Conservation (phyloP, 1,139 yeast genomes). For the Sugiyamaella castrensis region DNA sequence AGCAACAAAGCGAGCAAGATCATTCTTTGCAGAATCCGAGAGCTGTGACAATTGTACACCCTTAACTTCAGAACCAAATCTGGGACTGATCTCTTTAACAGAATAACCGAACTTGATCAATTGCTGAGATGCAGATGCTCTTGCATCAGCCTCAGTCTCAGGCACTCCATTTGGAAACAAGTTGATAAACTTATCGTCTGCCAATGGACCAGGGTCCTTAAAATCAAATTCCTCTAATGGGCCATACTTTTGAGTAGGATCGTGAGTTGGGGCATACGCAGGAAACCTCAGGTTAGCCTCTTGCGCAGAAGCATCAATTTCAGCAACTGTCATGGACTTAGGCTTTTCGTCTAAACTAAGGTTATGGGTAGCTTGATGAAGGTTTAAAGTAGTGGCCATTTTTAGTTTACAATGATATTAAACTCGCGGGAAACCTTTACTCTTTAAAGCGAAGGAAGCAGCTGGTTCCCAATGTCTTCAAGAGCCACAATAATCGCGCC, state of each 20-base stretch:
- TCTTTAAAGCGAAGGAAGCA: too few species aligned
- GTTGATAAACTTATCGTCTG: constrained; percentile 34
- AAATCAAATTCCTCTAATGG: constrained; percentile 40
- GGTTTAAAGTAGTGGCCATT: too few species aligned
- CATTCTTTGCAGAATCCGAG: constrained; percentile 53
- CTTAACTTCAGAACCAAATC: constrained; percentile 57
- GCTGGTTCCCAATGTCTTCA: too few species aligned
- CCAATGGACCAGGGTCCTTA: constrained; percentile 38
- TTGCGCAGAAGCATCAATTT: too few species aligned
- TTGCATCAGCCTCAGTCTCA: constrained; percentile 13
- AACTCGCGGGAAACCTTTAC: too few species aligned
- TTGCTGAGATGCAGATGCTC: constrained; percentile 16
- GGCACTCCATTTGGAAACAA: constrained; percentile 28
- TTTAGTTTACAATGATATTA: too few species aligned
- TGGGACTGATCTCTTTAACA: constrained; percentile 45
- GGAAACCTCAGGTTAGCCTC: constrained; percentile 36
- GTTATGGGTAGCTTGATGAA: too few species aligned
- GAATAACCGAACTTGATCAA: constrained; percentile 22
- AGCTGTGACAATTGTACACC: constrained; percentile 59
- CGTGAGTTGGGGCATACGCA: constrained; percentile 51
- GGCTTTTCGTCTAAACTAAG: too few species aligned
- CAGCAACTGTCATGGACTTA: too few species aligned
- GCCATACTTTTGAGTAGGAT: constrained; percentile 42
- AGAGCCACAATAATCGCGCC: too few species aligned
- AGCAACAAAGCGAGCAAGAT: constrained; percentile 60